phyloP scores from a whole-genome alignment of 2,329 filamentous ascomycete genomes.

The Ophiostoma pallidulum region DNA sequence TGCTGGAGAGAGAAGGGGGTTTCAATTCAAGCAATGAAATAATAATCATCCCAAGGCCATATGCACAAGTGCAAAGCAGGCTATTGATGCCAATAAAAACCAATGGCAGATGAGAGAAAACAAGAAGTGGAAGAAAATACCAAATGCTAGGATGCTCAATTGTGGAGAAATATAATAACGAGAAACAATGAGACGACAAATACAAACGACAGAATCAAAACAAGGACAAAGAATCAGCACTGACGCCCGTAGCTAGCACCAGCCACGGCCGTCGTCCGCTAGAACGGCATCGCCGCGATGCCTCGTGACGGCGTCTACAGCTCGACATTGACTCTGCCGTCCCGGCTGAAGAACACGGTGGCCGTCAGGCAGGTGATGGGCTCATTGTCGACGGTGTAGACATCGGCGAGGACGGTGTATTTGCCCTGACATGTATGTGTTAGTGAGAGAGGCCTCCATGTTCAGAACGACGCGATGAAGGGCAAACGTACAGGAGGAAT shows the following conservation, averaged over 20 bases:
- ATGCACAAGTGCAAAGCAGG: background rate
- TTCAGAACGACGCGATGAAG: background rate
- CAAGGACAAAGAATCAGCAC: background rate
- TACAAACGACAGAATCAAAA: background rate
- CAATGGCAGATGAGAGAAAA: too few relatives aligned
- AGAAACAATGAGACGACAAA: background rate
- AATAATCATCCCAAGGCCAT: background rate
- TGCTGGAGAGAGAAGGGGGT: background rate
- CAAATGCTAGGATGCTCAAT: background rate
- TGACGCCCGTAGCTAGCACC: background rate
- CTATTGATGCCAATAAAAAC: too few relatives aligned
- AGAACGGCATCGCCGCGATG: background rate
- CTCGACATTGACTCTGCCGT: slow-evolving; percentile 5
- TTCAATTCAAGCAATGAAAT: background rate
- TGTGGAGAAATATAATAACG: background rate
- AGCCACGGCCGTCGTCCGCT: too few relatives aligned
- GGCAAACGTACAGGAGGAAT: slow-evolving; percentile 69
- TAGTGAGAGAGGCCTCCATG: background rate
- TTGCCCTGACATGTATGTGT: slow-evolving; percentile 52
- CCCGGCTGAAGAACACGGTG: slow-evolving; percentile 51
- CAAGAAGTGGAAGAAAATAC: too few relatives aligned
- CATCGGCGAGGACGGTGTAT: slow-evolving; percentile 83
- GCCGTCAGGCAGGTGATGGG: slow-evolving; percentile 84
- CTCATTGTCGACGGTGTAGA: slow-evolving; percentile 60
- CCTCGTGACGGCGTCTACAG: background rate